phyloP scores from a whole-genome alignment of 2,329 filamentous ascomycete species.

The Orbilia blumenaviensis region DNA sequence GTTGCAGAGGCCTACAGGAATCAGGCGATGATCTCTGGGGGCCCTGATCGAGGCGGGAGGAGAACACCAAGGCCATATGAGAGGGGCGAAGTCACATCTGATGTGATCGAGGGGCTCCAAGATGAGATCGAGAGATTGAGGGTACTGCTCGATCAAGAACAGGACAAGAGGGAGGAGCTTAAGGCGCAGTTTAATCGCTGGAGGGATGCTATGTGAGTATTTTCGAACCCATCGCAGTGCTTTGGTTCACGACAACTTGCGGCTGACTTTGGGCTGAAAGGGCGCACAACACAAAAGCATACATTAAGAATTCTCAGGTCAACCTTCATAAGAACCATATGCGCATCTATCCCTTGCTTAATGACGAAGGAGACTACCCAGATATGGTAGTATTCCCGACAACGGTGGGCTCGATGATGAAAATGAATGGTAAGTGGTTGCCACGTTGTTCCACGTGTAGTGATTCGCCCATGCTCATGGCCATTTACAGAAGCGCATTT shows the following conservation, averaged over 20 bases:
- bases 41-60: constrained; percentile 7
- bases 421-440: constrained; percentile 40
- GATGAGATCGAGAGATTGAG: constrained; percentile 50
- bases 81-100: constrained; percentile 50
- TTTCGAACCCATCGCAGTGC: not conserved
- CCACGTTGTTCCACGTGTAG: not conserved
- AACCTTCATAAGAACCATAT: constrained; percentile 51
- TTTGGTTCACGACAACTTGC: not conserved
- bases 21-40: constrained; percentile 39
- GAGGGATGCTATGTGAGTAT: constrained; percentile 46
- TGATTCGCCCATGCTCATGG: not conserved
- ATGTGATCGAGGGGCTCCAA: constrained; percentile 45
- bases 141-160: constrained; percentile 34
- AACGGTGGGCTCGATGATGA: constrained; percentile 48
- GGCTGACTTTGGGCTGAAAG: constrained; percentile 25
- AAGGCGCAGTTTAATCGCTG: constrained; percentile 29
- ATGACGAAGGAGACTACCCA: constrained; percentile 40
- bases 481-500: constrained; percentile 31
- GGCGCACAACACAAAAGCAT: constrained; percentile 52
- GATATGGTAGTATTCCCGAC: constrained; percentile 49
- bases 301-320: constrained; percentile 51
- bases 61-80: constrained; percentile 46
- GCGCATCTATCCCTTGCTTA: constrained; percentile 51
- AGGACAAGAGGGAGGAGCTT: constrained; percentile 34
- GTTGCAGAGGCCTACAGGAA: constrained; percentile 49